These are phyloP conservation scores for Hypoxylon sp. DNA, from an alignment of 2,329 filamentous ascomycete species.

Conservation along the genomic window DNA sequence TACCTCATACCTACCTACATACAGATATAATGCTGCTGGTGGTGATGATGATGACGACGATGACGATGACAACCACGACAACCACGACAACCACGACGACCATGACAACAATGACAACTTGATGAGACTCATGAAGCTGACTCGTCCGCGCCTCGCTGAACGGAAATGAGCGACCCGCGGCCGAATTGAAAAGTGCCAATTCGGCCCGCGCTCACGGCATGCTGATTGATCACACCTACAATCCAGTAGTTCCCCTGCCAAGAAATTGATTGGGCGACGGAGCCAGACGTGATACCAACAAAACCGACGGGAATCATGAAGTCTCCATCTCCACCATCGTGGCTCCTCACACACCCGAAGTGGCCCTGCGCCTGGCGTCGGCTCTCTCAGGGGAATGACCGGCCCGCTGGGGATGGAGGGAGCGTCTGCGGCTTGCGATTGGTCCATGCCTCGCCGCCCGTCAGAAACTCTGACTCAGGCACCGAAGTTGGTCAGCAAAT, in stretches of 20 bases:
- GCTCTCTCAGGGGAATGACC: constrained; percentile 33
- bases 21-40: too few species aligned
- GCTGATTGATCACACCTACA: constrained; percentile 37
- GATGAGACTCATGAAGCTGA: constrained; percentile 1
- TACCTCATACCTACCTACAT: too few species aligned
- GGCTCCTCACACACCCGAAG: constrained; percentile 36
- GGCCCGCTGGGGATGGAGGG: constrained; percentile 14
- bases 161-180: constrained; percentile 19
- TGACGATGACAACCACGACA: constrained; percentile 7
- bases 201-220: constrained; percentile 40
- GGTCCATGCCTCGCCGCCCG: constrained; percentile 20
- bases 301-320: constrained; percentile 28
- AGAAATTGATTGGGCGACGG: constrained; percentile 35
- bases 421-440: constrained; percentile 27
- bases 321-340: constrained; percentile 24
- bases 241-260: constrained; percentile 34
- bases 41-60: constrained; percentile 9
- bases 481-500: constrained; percentile 31
- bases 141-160: constrained; percentile 14
- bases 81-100: background rate
- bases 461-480: constrained; percentile 34
- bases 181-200: constrained; percentile 28
- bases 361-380: constrained; percentile 39
- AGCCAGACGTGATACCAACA: constrained; percentile 27
- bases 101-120: constrained; percentile 2